A percentile compares a stretch with the other conserved stretches of the same genome.
These are phyloP conservation scores for Solanum appendiculatum DNA, from an alignment of 257 asterid genomes.

Conservation along the genomic window DNA sequence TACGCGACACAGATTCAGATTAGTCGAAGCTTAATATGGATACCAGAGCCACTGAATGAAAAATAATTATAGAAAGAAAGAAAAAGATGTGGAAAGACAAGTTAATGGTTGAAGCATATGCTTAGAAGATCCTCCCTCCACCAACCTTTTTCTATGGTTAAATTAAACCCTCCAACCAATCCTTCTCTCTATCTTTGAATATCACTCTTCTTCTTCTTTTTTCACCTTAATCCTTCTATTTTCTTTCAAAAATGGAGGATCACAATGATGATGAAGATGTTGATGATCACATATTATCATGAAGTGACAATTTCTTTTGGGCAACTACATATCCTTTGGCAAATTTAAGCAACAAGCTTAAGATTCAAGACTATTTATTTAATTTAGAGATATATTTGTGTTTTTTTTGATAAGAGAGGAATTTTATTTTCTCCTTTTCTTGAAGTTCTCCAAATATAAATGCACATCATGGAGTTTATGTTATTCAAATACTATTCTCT, in stretches of 20 bases:
- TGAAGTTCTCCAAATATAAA: background rate
- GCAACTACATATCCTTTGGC: slow-evolving; percentile 1
- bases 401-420: background rate
- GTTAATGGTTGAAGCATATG: slow-evolving; percentile 6
- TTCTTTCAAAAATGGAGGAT: background rate
- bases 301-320: background rate
- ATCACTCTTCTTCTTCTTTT: background rate
- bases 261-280: background rate
- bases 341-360: background rate
- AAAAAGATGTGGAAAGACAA: background rate
- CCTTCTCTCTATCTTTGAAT: background rate
- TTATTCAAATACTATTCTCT: background rate
- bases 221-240: background rate
- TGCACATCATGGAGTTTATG: background rate
- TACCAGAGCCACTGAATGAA: background rate
- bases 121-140: slow-evolving; percentile 6
- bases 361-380: background rate
- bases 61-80: background rate
- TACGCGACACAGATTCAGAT: fast-evolving
- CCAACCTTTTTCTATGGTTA: background rate
- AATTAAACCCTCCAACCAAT: background rate
- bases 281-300: background rate
- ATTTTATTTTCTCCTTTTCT: background rate
- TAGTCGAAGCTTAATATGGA: fast-evolving
- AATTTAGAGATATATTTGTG: background rate